These are phyloP conservation scores for Penicillium ochrochloron DNA, from an alignment of 495 filamentous ascomycete species.

Conservation along the genomic window DNA sequence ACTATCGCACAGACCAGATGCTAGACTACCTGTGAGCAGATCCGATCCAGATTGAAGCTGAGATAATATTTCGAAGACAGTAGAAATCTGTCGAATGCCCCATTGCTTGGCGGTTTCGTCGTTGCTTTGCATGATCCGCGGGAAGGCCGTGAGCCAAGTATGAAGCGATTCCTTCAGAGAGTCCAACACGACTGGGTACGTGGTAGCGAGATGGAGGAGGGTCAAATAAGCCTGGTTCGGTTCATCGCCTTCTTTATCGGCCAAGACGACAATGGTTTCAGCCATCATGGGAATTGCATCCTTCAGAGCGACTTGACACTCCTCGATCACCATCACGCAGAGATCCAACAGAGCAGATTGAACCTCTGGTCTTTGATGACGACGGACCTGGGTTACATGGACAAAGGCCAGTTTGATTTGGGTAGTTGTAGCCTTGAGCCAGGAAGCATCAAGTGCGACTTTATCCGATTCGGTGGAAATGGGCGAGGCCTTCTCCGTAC, in stretches of 20 bases:
- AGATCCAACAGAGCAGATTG: slow-evolving; percentile 67
- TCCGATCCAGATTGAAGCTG: slow-evolving; percentile 69
- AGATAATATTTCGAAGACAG: slow-evolving; percentile 70
- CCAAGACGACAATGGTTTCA: slow-evolving; percentile 79
- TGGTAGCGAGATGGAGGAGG: slow-evolving; percentile 63
- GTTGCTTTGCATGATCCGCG: slow-evolving; percentile 80
- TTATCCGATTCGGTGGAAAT: slow-evolving; percentile 40
- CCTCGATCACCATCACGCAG: slow-evolving; percentile 73
- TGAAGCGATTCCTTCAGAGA: slow-evolving; percentile 73
- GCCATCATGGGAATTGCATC: slow-evolving; percentile 72
- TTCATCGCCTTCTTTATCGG: slow-evolving; percentile 52
- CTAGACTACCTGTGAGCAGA: slow-evolving; percentile 69
- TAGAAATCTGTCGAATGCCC: slow-evolving; percentile 72
- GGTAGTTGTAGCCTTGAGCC: slow-evolving; percentile 78
- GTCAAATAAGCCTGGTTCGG: slow-evolving; percentile 44
- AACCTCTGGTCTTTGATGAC: slow-evolving; percentile 73
- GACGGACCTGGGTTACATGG: slow-evolving; percentile 76
- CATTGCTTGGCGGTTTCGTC: slow-evolving; percentile 78
- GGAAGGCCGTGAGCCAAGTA: slow-evolving; percentile 79
- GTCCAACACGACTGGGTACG: slow-evolving; percentile 67
- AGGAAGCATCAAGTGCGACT: slow-evolving; percentile 58
- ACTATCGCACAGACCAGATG: slow-evolving; percentile 55
- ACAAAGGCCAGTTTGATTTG: slow-evolving; percentile 87
- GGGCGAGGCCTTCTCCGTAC: slow-evolving; percentile 22
- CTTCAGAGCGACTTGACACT: slow-evolving; percentile 73